Percentiles rank a stretch among this genome's conserved stretches.
Conservation (phyloP, 2,329 filamentous ascomycete species). For the Fusarium devonianum region DNA sequence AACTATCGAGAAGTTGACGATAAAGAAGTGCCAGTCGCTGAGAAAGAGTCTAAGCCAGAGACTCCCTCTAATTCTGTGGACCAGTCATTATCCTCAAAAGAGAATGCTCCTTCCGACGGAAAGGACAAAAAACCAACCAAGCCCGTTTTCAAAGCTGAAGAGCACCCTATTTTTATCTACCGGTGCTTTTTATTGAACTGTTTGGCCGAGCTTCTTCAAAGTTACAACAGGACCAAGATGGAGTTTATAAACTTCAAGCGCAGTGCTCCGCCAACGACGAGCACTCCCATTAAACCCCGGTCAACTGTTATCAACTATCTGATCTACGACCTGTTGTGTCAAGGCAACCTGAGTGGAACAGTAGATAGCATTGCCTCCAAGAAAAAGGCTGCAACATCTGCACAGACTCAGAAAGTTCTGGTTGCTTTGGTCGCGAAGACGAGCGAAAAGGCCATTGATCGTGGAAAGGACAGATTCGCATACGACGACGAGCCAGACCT, state of each 20-base stretch:
- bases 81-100: conserved; percentile 44
- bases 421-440: conserved; percentile 90
- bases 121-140: conserved; percentile 73
- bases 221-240: conserved; percentile 93
- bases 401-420: conserved; percentile 84
- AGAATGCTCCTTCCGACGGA: conserved; percentile 45
- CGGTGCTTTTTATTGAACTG: conserved; percentile 94
- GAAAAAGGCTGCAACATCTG: conserved; percentile 85
- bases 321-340: conserved; percentile 76
- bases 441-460: conserved; percentile 73
- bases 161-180: conserved; percentile 96
- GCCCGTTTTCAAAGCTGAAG: conserved; percentile 83
- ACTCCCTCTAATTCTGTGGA: conserved; percentile 42
- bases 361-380: conserved; percentile 79
- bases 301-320: conserved; percentile 94
- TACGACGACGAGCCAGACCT: conserved; percentile 84
- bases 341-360: conserved; percentile 68
- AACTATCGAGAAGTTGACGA: conserved; percentile 94
- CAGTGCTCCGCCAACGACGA: conserved; percentile 81
- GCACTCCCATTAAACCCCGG: conserved; percentile 91
- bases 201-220: conserved; percentile 86
- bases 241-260: conserved; percentile 99
- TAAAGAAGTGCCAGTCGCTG: conserved; percentile 63
- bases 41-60: conserved; percentile 53
- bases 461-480: conserved; percentile 63